phyloP scores from a whole-genome alignment of 2,329 filamentous ascomycete species.

The Epichloe festucae region DNA sequence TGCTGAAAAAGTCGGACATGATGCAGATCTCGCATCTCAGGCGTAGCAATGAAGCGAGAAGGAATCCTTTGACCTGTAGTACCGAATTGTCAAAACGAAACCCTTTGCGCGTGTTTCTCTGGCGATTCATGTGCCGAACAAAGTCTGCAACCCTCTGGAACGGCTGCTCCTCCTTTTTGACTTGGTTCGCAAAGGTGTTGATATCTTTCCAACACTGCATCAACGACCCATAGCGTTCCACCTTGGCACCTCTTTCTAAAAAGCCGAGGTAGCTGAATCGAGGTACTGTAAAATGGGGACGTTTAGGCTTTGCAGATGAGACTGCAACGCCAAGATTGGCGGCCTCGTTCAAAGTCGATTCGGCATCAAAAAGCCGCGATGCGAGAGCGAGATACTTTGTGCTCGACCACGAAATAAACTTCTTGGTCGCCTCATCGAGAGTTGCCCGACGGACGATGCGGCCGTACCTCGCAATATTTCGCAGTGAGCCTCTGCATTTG shows the following conservation, averaged over 20 bases:
- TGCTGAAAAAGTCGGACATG: slow-evolving; percentile 25
- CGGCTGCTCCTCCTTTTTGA: slow-evolving; percentile 33
- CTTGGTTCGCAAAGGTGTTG: slow-evolving; percentile 10
- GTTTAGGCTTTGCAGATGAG: background rate
- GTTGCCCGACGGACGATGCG: slow-evolving; percentile 46
- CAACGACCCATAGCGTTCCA: background rate
- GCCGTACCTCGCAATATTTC: slow-evolving; percentile 46
- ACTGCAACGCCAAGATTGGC: background rate
- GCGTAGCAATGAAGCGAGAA: slow-evolving; percentile 31
- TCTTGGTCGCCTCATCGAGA: slow-evolving; percentile 51
- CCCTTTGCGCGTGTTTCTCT: slow-evolving; percentile 8
- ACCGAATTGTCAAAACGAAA: slow-evolving; percentile 24
- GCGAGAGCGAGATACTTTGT: slow-evolving; percentile 5
- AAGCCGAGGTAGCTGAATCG: background rate
- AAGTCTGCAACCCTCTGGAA: slow-evolving; percentile 33
- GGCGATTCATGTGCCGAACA: slow-evolving; percentile 26
- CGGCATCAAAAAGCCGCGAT: slow-evolving; percentile 4
- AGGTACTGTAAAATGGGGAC: background rate
- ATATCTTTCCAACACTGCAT: slow-evolving; percentile 7
- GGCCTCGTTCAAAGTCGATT: slow-evolving; percentile 5
- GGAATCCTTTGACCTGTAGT: slow-evolving; percentile 21
- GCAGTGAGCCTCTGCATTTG: slow-evolving; percentile 44
- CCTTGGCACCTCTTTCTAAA: background rate
- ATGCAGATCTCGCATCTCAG: slow-evolving; percentile 36
- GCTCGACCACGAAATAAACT: slow-evolving; percentile 46